Base-by-base conservation (phyloP, 768 basidiomycete genomes). In the Megacollybia marginata region DNA sequence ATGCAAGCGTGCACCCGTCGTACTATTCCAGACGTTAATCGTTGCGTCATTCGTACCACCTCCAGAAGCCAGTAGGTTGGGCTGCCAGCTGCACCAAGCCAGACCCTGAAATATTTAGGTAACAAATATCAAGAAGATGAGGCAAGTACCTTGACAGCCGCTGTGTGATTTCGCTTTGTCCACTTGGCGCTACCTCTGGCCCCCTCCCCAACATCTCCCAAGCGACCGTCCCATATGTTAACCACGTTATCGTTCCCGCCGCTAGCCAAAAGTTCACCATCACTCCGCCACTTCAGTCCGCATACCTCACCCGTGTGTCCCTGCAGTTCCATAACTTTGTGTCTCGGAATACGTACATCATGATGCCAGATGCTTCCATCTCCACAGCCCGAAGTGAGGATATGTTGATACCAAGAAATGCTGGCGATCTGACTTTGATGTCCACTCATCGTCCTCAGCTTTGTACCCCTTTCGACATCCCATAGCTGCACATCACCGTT, bases 191-290 rank as follows among this genome's bases (percentile, higher is more conserved):
- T 76, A 2, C 77, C 82, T 15, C 78, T 64, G 3, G 77, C 68
- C 11, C 74, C 73, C 52, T 72, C 69, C 4, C 65, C 71, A 1
- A 76, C 76, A 53, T 80, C 78, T 0, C 80, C 79, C 0, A 88
- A 71, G 48, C 89, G 76, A 6, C 85, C 89, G 57, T 99, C 95
- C 95, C 95, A 99, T 46, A 96, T 86, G 60, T 96, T 95, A 48
- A 98, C 93, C 16, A 96, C 92, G 55, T 98, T 97, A 65, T 98
- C 96, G 61, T 98, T 96, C 0, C 93, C 95, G 2, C 95, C 95
- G 55, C 90, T 92, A 0, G 95, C 95, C 19, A 99, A 74, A 16
- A 95, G 71, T 64, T 92, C 86, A 0, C 93, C 92, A 56, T 94
- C 94, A 2, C 73, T 62, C 43, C 93, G 74, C 93, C 93, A 98